A percentile compares a stretch with the other conserved stretches of the same genome.
phyloP scores from a whole-genome alignment of 2,329 filamentous ascomycete species.

The Trichoderma gracile region DNA sequence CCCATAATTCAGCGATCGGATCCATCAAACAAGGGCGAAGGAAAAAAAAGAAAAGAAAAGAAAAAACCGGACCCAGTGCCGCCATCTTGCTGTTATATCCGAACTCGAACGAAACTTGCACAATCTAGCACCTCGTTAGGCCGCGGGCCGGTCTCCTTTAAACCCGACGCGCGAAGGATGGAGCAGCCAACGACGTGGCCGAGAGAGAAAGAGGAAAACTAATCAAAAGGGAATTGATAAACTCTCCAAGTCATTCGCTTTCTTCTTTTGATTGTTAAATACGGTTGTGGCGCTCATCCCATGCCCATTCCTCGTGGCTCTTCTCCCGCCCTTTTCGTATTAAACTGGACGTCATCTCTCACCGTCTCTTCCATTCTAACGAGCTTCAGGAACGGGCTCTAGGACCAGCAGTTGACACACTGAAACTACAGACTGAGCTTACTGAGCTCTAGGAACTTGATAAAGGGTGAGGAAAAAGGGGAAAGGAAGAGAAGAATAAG shows the following conservation, averaged over 20 bases:
- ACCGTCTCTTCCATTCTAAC: background rate
- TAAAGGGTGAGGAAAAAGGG: background rate
- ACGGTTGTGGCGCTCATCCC: slow-evolving; percentile 11
- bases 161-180: slow-evolving; percentile 23
- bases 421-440: background rate
- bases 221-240: background rate
- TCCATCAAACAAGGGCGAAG: no score
- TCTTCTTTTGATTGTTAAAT: slow-evolving; percentile 6
- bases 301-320: background rate
- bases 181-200: slow-evolving; percentile 7
- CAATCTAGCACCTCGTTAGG: background rate
- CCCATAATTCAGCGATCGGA: no score
- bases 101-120: background rate
- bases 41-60: no score
- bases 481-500: no score
- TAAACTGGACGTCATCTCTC: background rate
- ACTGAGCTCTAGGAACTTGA: background rate
- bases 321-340: background rate
- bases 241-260: background rate
- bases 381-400: background rate
- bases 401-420: background rate
- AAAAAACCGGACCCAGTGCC: background rate
- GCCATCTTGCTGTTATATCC: slow-evolving; percentile 14
- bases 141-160: slow-evolving; percentile 12
- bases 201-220: background rate